phyloP scores from a whole-genome alignment of 331 rosid species.

The Spiraea crenata region DNA sequence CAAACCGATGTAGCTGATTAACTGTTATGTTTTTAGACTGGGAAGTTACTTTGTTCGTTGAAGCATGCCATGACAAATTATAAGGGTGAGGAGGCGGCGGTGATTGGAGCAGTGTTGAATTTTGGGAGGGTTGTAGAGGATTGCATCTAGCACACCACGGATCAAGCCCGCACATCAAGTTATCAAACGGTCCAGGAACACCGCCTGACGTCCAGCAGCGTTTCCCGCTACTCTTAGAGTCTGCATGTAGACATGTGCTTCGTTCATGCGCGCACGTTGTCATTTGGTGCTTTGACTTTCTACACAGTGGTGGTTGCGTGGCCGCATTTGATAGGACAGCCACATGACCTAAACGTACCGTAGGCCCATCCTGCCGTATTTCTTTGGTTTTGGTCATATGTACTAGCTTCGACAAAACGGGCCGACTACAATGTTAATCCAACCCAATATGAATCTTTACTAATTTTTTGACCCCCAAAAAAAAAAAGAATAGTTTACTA shows the following conservation, averaged over 20 bases:
- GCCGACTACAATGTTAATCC: too few relatives aligned
- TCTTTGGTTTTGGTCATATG: neutral
- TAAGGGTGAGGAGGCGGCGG: neutral
- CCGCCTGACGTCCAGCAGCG: conserved; percentile 26
- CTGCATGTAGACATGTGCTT: conserved; percentile 17
- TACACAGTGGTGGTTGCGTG: neutral
- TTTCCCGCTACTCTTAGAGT: conserved; percentile 11
- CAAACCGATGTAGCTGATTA: too few relatives aligned
- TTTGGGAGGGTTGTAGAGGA: neutral
- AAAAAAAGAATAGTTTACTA: too few relatives aligned
- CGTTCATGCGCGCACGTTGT: neutral
- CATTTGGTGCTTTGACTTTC: conserved; percentile 12
- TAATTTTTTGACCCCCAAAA: too few relatives aligned
- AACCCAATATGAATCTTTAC: too few relatives aligned
- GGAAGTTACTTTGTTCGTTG: too few relatives aligned
- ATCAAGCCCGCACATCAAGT: neutral
- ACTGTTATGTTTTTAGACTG: too few relatives aligned
- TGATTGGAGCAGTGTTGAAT: neutral
- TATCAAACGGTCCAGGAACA: neutral
- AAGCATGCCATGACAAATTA: neutral
- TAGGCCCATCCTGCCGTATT: conserved; percentile 17
- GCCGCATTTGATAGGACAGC: neutral
- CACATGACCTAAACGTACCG: neutral
- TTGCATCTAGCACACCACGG: neutral
- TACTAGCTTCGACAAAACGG: too few relatives aligned